Evolutionary conservation across 768 basidiomycete genomes (phyloP).

Genomic region (Russula brevipes): DNA sequence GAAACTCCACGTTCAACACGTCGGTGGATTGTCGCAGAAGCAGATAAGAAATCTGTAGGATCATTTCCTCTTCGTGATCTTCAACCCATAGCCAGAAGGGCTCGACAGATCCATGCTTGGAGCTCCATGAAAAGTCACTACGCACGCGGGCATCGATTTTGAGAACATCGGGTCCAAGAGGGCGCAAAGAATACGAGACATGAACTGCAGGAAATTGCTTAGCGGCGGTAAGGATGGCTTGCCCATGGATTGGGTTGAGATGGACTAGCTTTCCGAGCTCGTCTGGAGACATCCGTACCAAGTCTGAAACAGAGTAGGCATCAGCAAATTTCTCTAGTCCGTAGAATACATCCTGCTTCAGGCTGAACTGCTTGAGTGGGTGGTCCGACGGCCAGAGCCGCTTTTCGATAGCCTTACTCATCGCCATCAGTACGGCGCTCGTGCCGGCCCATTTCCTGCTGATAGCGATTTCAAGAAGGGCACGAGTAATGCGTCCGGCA

Average conservation of each 20-base stretch:
- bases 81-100: slow-evolving; percentile 98
- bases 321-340: slow-evolving; percentile 76
- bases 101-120: slow-evolving; percentile 70
- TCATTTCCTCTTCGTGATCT: slow-evolving; percentile 71
- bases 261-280: slow-evolving; percentile 77
- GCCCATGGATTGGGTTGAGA: slow-evolving; percentile 80
- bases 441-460: slow-evolving; percentile 88
- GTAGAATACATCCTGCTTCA: slow-evolving; percentile 74
- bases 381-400: slow-evolving; percentile 94
- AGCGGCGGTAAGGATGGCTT: slow-evolving; percentile 71
- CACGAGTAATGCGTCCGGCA: slow-evolving; percentile 89
- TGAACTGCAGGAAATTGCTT: slow-evolving; percentile 75
- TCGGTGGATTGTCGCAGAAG: slow-evolving; percentile 63
- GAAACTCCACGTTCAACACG: slow-evolving; percentile 62
- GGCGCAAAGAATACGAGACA: slow-evolving; percentile 66
- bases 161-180: slow-evolving; percentile 79
- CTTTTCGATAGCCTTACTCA: slow-evolving; percentile 92
- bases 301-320: slow-evolving; percentile 68
- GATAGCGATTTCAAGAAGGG: slow-evolving; percentile 89
- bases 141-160: slow-evolving; percentile 61
- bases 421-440: slow-evolving; percentile 71
- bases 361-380: slow-evolving; percentile 74
- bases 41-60: slow-evolving; percentile 75
- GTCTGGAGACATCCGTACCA: slow-evolving; percentile 59
- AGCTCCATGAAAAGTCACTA: slow-evolving; percentile 75